Conservation (phyloP, 495 filamentous ascomycete genomes). For the Achaetomiella virescens region DNA sequence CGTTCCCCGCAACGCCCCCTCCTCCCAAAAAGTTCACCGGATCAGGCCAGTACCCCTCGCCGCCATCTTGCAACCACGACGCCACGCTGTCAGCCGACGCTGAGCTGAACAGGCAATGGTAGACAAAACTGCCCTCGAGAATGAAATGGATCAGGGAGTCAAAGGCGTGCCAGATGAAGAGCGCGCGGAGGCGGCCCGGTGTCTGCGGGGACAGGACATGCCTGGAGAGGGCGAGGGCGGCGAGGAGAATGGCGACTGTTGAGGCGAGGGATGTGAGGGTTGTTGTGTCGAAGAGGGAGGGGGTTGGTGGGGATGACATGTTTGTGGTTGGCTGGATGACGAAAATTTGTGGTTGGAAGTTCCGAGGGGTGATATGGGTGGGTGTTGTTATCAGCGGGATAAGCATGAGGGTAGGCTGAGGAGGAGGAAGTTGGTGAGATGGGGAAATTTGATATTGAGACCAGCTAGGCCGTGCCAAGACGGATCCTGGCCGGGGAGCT, state of each 20-base stretch:
- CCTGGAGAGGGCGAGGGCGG: slow-evolving; percentile 42
- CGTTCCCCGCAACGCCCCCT: slow-evolving; percentile 1
- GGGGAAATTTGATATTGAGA: no score
- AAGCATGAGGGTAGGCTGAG: no score
- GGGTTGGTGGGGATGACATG: slow-evolving; percentile 14
- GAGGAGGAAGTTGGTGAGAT: not conserved
- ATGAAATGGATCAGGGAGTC: slow-evolving; percentile 83
- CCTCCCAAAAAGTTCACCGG: slow-evolving; percentile 37
- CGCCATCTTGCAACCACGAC: slow-evolving; percentile 24
- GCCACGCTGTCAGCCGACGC: slow-evolving; percentile 27
- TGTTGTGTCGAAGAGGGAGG: slow-evolving; percentile 46
- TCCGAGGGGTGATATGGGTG: slow-evolving; percentile 16
- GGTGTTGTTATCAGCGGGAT: no score
- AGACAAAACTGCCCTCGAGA: slow-evolving; percentile 86
- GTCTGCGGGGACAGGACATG: slow-evolving; percentile 34
- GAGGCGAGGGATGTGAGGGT: slow-evolving; percentile 49
- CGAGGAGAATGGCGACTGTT: slow-evolving; percentile 42
- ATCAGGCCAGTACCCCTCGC: slow-evolving; percentile 32
- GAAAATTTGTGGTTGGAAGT: not conserved
- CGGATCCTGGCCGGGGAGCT: no score
- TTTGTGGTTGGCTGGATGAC: not conserved
- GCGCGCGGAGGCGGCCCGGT: slow-evolving; percentile 46
- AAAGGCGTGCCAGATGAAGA: slow-evolving; percentile 95
- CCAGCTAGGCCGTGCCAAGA: no score
- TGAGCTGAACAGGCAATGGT: slow-evolving; percentile 83